A percentile compares a stretch with the other conserved stretches of the same genome.
Evolutionary conservation across 495 filamentous ascomycete genomes (phyloP).

Genomic region (Copromyces sp.): DNA sequence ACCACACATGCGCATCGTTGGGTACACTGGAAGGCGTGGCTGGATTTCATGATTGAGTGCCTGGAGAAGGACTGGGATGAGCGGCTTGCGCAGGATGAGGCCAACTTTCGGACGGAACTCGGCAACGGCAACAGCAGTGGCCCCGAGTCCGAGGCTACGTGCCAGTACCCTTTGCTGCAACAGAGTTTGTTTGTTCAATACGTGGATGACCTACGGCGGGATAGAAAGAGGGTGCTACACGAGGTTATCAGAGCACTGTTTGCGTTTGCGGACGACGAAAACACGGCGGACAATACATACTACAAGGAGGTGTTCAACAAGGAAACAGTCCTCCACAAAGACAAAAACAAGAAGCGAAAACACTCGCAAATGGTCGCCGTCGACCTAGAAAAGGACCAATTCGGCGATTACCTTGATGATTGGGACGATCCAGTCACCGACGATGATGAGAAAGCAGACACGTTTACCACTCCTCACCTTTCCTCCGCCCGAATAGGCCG

Average conservation of each 20-base stretch:
- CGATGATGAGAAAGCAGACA: background rate
- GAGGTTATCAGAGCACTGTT: conserved; percentile 33
- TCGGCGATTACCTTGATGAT: conserved; percentile 34
- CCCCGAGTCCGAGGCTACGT: background rate
- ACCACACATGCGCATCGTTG: conserved; percentile 59
- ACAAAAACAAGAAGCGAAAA: conserved; percentile 41
- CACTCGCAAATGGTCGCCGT: conserved; percentile 26
- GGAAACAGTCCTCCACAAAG: conserved; percentile 29
- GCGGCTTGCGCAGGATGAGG: conserved; percentile 29
- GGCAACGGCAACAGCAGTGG: background rate
- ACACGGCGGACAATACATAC: conserved; percentile 19
- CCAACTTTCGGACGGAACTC: conserved; percentile 1
- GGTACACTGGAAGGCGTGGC: conserved; percentile 74
- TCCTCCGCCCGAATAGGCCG: background rate
- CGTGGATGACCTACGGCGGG: conserved; percentile 23
- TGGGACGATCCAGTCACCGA: conserved; percentile 16
- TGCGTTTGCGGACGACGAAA: conserved; percentile 30
- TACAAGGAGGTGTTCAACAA: conserved; percentile 42
- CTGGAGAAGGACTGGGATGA: conserved; percentile 66
- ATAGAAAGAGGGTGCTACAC: conserved; percentile 21
- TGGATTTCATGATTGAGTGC: conserved; percentile 68
- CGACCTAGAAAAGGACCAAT: conserved; percentile 38
- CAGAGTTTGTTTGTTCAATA: conserved; percentile 20
- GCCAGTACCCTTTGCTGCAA: conserved; percentile 18
- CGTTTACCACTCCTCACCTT: background rate